Evolutionary conservation across 257 asterid species (phyloP), one percentile per base, ranked within the genome.

Genomic region (Eucommia ulmoides): DNA sequence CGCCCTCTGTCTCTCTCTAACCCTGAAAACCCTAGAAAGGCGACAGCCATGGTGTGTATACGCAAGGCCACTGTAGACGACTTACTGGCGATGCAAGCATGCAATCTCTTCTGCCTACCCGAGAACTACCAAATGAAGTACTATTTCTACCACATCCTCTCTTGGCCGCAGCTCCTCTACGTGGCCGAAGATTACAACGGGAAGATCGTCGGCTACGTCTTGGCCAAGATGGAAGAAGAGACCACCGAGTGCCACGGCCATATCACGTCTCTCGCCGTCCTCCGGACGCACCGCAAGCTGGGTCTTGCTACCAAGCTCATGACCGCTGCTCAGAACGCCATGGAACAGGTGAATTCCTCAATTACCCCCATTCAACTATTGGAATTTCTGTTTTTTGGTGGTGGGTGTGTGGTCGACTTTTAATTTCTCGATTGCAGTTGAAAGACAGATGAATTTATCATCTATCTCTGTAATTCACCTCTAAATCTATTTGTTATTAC

Each of bases 301-400:
- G 98, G 98, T 54, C 55, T 86, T 33, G 96, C 96, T 41, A 91
- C 98, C 54, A 91, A 91, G 52, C 96, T 91, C 77, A 91, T 86
- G 98, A 91, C 94, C 42, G 94, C 98, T 49, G 98, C 96, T 33
- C 98, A 91, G 55, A 86, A 78, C 66, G 98, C 95, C 64, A 91
- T 86, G 98, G 96, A 86, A 54, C 96, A 83, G 88, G 98, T 68
- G 20, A 16, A 2, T 1, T 17, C 55, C 3, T 35, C 22, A 15
- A 19, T 24, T 19, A 3, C 6, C 26, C 20, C 26, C 16, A 19
- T 9, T 14, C 6, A 14, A 19, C 0, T 19, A 3, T 22, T 1
- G 12, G 6, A 20, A 38, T 12, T 47, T 41, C 26, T 3, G 3
- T 14, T 20, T 22, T 33, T 49, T 48, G 23, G 22, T 21, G n/a